Evolutionary conservation across 2,329 filamentous ascomycete genomes (phyloP).

Genomic region (Tolypocladium album): DNA sequence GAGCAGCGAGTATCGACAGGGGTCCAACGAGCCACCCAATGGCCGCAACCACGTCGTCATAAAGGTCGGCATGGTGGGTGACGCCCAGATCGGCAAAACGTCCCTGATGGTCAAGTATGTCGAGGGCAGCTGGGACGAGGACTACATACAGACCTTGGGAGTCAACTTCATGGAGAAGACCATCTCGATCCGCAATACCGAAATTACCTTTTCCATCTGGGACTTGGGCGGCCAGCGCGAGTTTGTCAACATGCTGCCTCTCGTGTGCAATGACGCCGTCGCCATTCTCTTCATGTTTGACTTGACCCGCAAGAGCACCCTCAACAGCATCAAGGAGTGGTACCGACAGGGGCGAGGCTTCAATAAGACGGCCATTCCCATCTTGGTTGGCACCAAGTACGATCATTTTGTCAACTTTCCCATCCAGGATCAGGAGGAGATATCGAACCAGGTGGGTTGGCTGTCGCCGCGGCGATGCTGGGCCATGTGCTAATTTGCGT

Average conservation of each 20-base stretch:
- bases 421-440: conserved; percentile 94
- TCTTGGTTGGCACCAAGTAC: conserved; percentile 95
- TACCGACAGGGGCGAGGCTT: conserved; percentile 95
- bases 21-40: conserved; percentile 26
- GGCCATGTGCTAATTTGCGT: not conserved
- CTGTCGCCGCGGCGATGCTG: not conserved
- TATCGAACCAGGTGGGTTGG: conserved; percentile 72
- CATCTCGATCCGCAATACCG: conserved; percentile 96
- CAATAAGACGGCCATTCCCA: conserved; percentile 99
- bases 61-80: conserved; percentile 98
- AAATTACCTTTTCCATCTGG: conserved; percentile 99
- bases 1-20: conserved; percentile 32
- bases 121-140: conserved; percentile 98
- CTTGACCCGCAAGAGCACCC: conserved; percentile 89
- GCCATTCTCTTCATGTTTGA: conserved; percentile 99
- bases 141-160: conserved; percentile 96
- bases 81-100: conserved; percentile 98
- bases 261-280: conserved; percentile 98
- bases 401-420: conserved; percentile 99
- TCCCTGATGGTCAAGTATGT: conserved; percentile 99
- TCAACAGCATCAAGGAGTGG: conserved; percentile 99
- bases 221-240: conserved; percentile 95
- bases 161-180: conserved; percentile 99
- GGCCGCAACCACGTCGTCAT: conserved; percentile 76
- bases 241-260: conserved; percentile 98